These are phyloP conservation scores for Tetrapisispora phaffii DNA, from an alignment of 805 yeast species.

Conservation along the genomic window DNA sequence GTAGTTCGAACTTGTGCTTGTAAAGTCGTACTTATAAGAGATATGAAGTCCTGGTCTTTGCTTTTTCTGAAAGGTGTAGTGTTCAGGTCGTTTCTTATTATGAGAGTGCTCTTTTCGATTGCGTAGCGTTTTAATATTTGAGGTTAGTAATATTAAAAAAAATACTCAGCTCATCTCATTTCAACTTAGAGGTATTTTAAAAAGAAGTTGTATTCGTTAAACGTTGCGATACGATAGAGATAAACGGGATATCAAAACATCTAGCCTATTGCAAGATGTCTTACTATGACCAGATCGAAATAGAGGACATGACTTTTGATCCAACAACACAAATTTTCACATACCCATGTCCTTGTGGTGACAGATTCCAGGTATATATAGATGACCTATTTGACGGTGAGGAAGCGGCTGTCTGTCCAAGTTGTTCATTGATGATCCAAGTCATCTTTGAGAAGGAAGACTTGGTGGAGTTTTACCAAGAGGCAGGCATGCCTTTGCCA, in stretches of 20 bases:
- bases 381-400: constrained; percentile 87
- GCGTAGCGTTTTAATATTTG: not conserved
- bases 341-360: constrained; percentile 98
- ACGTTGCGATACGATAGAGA: too few species aligned
- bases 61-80: not conserved
- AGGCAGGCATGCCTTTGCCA: constrained; percentile 27
- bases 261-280: not conserved
- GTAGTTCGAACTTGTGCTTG: too few species aligned
- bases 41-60: not conserved
- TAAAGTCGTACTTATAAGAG: too few species aligned
- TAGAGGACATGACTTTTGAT: constrained; percentile 92
- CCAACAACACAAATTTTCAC: constrained; percentile 71
- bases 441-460: constrained; percentile 71
- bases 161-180: not conserved
- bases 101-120: too few species aligned
- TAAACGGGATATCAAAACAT: not conserved
- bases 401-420: constrained; percentile 91
- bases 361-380: constrained; percentile 73
- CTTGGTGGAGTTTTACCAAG: constrained; percentile 34
- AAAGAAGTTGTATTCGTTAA: not conserved
- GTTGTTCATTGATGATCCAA: constrained; percentile 87
- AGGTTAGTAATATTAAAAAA: not conserved
- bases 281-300: constrained; percentile 86
- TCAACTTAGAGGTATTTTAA: not conserved
- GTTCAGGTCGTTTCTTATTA: not conserved